These are phyloP conservation scores for Pythium pectinolyticum DNA, from an alignment of 352 stramenopile species.

Conservation along the genomic window DNA sequence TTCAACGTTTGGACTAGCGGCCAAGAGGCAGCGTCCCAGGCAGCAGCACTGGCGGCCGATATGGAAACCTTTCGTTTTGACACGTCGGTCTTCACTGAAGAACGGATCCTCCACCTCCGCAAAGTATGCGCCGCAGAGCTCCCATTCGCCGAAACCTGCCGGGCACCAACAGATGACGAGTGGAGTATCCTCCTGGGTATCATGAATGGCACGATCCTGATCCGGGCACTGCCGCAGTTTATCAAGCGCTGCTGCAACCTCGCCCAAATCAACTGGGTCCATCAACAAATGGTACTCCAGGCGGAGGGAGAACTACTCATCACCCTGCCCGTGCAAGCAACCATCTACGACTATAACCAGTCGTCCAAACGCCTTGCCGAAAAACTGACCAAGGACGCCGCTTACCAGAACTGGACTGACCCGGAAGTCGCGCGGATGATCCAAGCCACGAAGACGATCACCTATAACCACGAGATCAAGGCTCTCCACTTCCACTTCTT, in stretches of 20 bases:
- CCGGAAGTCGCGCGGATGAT: background rate
- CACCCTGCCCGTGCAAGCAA: background rate
- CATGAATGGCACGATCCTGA: slow-evolving; percentile 9
- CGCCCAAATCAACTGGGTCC: slow-evolving; percentile 4
- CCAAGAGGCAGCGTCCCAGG: background rate
- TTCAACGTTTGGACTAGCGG: background rate
- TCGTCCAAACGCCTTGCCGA: background rate
- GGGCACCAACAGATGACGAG: slow-evolving; percentile 3
- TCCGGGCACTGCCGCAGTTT: slow-evolving; percentile 4
- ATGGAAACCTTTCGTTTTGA: background rate
- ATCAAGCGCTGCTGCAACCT: slow-evolving; percentile 21
- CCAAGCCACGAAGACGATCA: background rate
- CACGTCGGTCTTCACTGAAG: background rate
- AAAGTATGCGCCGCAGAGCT: background rate
- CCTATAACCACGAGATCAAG: slow-evolving; percentile 2
- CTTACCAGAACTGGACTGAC: background rate
- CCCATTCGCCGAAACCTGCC: background rate
- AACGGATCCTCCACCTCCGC: background rate
- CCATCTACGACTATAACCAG: slow-evolving; percentile 14
- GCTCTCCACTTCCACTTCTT: slow-evolving; percentile 19
- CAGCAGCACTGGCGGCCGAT: too few species aligned
- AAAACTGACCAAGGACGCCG: background rate
- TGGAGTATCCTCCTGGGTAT: slow-evolving; percentile 12
- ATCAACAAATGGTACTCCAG: background rate
- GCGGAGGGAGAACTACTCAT: slow-evolving; percentile 16